phyloP scores from a whole-genome alignment of 805 yeast genomes.

The Ogataea chonburiensis region DNA sequence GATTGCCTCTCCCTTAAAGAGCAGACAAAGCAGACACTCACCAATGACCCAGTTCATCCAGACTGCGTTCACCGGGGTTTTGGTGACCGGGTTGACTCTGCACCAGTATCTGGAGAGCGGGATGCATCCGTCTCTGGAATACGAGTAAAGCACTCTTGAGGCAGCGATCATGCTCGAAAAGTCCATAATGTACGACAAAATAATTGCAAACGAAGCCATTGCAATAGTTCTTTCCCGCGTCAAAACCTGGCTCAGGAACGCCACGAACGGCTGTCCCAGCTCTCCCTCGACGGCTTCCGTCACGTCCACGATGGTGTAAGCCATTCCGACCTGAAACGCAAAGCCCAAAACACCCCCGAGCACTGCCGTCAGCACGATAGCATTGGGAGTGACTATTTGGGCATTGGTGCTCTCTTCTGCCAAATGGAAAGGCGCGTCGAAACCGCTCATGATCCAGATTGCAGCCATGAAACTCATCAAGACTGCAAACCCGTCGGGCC shows the following conservation, averaged over 20 bases:
- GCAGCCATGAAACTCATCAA: conserved; percentile 59
- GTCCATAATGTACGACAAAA: conserved; percentile 50
- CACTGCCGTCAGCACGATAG: conserved; percentile 57
- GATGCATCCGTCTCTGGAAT: conserved; percentile 66
- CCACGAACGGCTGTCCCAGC: conserved; percentile 60
- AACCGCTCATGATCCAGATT: conserved; percentile 73
- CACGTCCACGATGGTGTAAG: conserved; percentile 57
- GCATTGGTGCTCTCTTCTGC: conserved; percentile 74
- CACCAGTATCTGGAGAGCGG: conserved; percentile 54
- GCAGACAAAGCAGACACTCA: conserved; percentile 53
- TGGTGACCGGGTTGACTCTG: conserved; percentile 48
- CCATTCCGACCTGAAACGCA: conserved; percentile 56
- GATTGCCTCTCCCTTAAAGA: conserved; percentile 65
- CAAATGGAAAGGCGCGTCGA: conserved; percentile 71
- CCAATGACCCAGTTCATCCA: conserved; percentile 57
- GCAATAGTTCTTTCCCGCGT: conserved; percentile 40
- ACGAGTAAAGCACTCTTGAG: conserved; percentile 64
- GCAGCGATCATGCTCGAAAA: conserved; percentile 63
- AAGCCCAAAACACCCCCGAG: conserved; percentile 58
- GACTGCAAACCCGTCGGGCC: conserved; percentile 60
- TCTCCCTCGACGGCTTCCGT: conserved; percentile 46
- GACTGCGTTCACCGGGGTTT: conserved; percentile 66
- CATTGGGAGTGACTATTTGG: conserved; percentile 61
- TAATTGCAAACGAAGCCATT: conserved; percentile 43
- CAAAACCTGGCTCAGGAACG: conserved; percentile 51